Conservation (phyloP, 2,329 filamentous ascomycete species). For the Lecanicillium sp. region DNA sequence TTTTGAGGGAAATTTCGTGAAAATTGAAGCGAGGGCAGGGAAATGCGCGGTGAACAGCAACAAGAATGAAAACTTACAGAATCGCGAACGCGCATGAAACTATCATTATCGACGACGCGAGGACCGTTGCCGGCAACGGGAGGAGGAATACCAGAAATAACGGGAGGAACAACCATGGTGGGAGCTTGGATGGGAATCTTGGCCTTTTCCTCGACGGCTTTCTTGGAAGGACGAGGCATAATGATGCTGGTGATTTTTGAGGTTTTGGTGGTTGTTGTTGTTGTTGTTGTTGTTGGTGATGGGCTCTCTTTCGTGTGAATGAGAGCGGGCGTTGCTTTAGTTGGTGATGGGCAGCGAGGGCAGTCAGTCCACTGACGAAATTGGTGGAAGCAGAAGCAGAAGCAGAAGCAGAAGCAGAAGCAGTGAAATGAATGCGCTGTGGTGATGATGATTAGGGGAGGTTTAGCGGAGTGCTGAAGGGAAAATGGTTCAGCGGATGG, state of each 20-base stretch:
- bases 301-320: no score
- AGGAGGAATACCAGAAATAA: conserved; percentile 19
- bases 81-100: conserved; percentile 75
- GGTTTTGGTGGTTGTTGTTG: conserved; percentile 16
- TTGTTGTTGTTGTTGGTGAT: no score
- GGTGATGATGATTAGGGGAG: conserved; percentile 24
- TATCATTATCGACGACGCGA: conserved; percentile 58
- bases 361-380: conserved; percentile 13
- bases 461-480: conserved; percentile 12
- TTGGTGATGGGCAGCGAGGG: no score
- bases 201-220: conserved; percentile 33
- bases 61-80: conserved; percentile 54
- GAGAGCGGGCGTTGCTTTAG: no score
- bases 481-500: conserved; percentile 22
- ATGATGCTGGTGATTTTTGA: conserved; percentile 20
- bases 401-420: conserved; percentile 14
- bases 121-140: conserved; percentile 15
- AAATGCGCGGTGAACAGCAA: conserved; percentile 7
- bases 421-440: no score
- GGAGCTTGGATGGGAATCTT: conserved; percentile 33
- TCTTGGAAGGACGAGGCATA: conserved; percentile 44
- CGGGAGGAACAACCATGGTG: conserved; percentile 33
- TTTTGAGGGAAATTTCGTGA: background rate
- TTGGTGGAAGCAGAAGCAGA: no score
- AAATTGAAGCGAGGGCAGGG: background rate